Base-by-base conservation (phyloP, 345 rosid species). In the Erodium maritimum region DNA sequence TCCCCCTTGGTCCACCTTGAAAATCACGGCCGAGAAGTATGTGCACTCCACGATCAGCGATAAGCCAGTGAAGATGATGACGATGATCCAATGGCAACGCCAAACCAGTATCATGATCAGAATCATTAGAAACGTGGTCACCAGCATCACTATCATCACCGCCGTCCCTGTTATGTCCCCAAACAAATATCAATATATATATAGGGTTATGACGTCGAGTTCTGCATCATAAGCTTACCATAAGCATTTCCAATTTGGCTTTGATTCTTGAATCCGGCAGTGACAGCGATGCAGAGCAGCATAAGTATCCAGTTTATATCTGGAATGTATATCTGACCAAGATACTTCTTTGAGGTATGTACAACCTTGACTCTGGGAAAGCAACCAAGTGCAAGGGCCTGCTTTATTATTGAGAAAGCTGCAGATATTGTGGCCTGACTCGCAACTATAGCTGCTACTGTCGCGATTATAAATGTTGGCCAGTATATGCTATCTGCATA, bases 341-440 rank as follows among this genome's bases (percentile, higher is more conserved):
- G 77, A 71, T 79, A 79, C 60, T 86, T 86, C 82, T 80, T 83
- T 21, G 89, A 86, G 19, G 94, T 86, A 67, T 86, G 94, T 57
- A 86, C 82, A 56, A 86, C 79, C 61, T 83, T 86, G 64, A 86
- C 94, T 67, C 94, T 74, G 5, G 94, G 94, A 58, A 86, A 86
- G 61, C 94, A 86, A 1, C 94, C 94, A 34, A 70, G 94, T 21
- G 94, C 82, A 48, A 77, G 80, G 3, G 94, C 94, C 69, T 86
- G 90, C 78, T 86, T 86, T 68, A 83, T 65, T 71, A 86, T 83
- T 10, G 94, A 86, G 70, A 79, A 86, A 2, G 90, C 81, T 60
- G 89, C 94, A 13, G 94, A 72, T 65, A 86, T 83, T 1, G 90
- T 81, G 59, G 94, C 94, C 77, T 86, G 94, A 73, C 90, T 86